Percentiles rank a stretch among this genome's conserved stretches.
Conservation (phyloP, 2,329 filamentous ascomycete genomes). For the Penicillium olsonii region DNA sequence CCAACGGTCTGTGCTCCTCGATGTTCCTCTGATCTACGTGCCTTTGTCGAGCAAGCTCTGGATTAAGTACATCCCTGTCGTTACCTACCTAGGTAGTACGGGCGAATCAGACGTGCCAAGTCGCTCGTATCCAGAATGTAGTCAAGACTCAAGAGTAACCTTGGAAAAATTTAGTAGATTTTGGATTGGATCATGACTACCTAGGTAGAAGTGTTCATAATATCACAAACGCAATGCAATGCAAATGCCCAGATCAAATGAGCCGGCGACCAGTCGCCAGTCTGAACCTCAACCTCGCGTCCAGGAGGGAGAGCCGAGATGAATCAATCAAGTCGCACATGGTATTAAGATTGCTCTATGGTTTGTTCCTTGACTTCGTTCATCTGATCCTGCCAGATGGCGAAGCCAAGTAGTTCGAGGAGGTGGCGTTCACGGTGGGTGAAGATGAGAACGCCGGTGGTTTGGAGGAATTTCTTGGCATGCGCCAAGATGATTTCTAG, state of each 20-base stretch:
- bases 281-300: neutral
- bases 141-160: too few relatives aligned
- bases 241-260: neutral
- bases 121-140: too few relatives aligned
- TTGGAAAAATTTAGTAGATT: neutral
- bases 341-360: constrained; percentile 3
- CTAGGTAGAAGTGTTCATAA: neutral
- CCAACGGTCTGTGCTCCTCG: too few relatives aligned
- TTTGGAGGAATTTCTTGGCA: constrained; percentile 15
- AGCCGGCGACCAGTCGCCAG: neutral
- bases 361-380: neutral
- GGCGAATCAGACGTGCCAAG: too few relatives aligned
- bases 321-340: neutral
- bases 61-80: too few relatives aligned
- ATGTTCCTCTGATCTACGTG: too few relatives aligned
- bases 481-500: constrained; percentile 8
- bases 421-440: constrained; percentile 26
- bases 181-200: neutral
- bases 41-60: too few relatives aligned
- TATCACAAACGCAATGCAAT: constrained; percentile 4
- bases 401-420: constrained; percentile 23
- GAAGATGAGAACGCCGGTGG: constrained; percentile 17
- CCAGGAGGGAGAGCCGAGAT: neutral
- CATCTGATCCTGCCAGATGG: constrained; percentile 24
- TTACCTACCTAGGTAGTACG: too few relatives aligned